These are phyloP conservation scores for Candida sphagnicola DNA, from an alignment of 805 yeast species.

Conservation along the genomic window DNA sequence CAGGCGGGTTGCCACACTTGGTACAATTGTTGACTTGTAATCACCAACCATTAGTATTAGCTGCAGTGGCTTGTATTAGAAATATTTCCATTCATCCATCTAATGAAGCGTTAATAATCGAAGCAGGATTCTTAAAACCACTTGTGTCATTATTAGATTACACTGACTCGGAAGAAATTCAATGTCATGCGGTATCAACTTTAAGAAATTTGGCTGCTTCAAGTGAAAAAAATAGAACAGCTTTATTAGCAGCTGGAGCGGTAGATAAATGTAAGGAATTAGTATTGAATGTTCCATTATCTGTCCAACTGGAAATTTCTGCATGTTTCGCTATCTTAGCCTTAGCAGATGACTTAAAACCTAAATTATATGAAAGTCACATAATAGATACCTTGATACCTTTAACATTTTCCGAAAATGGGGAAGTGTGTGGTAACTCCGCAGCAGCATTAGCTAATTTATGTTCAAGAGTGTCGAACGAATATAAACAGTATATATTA, in stretches of 20 bases:
- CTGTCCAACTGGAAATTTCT: conserved; percentile 92
- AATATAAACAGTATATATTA: conserved; percentile 70
- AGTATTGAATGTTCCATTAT: conserved; percentile 79
- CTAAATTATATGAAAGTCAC: conserved; percentile 76
- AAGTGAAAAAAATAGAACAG: conserved; percentile 87
- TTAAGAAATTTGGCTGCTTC: conserved; percentile 94
- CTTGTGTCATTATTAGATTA: conserved; percentile 80
- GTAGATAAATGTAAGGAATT: conserved; percentile 88
- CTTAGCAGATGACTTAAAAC: conserved; percentile 89
- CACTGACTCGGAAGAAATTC: conserved; percentile 90
- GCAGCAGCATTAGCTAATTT: conserved; percentile 97
- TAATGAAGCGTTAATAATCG: conserved; percentile 92
- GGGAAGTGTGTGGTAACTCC: conserved; percentile 96
- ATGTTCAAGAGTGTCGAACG: conserved; percentile 78
- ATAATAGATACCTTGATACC: conserved; percentile 88
- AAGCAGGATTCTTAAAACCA: conserved; percentile 93
- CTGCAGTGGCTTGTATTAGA: conserved; percentile 97
- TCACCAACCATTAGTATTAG: conserved; percentile 88
- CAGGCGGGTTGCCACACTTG: conserved; percentile 91
- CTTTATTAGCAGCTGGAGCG: conserved; percentile 91
- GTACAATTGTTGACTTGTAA: conserved; percentile 85
- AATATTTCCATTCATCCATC: conserved; percentile 95
- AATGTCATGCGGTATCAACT: conserved; percentile 97
- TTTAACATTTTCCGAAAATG: conserved; percentile 78
- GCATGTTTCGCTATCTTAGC: conserved; percentile 98